A percentile compares a stretch with the other conserved stretches of the same genome.
Conservation (phyloP, 805 yeast genomes). For the Candida vartiovaarae region DNA sequence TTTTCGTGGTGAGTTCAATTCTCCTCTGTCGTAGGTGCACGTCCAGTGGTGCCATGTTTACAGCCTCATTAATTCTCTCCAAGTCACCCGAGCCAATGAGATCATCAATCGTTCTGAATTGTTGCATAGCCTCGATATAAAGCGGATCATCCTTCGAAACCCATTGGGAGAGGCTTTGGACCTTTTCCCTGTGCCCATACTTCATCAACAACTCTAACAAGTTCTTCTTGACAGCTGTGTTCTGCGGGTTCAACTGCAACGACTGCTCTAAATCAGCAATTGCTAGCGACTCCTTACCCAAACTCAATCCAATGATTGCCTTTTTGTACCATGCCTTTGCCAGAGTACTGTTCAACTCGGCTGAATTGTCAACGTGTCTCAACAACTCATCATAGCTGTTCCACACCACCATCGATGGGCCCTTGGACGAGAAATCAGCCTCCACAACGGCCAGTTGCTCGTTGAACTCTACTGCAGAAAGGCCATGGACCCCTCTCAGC, state of each 20-base stretch:
- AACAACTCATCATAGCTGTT: conserved; percentile 15
- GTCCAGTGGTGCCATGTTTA: conserved; percentile 39
- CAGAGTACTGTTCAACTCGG: conserved; percentile 14
- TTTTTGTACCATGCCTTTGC: conserved; percentile 48
- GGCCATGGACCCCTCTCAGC: background rate
- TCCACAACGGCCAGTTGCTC: conserved; percentile 13
- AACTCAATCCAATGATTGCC: conserved; percentile 53
- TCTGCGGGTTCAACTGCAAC: conserved; percentile 32
- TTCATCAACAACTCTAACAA: conserved; percentile 43
- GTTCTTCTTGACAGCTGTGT: conserved; percentile 42
- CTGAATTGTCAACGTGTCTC: conserved; percentile 3
- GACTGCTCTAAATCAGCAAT: conserved; percentile 44
- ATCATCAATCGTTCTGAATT: conserved; percentile 13
- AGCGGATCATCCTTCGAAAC: conserved; percentile 8
- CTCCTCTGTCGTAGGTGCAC: conserved; percentile 26
- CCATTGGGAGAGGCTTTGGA: conserved; percentile 13
- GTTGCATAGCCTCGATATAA: conserved; percentile 10
- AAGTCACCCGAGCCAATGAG: conserved; percentile 24
- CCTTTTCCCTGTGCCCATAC: conserved; percentile 41
- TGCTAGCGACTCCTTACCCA: conserved; percentile 49
- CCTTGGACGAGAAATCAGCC: conserved; percentile 8
- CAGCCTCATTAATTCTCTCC: conserved; percentile 27
- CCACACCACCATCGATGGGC: conserved; percentile 18
- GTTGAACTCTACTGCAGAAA: conserved; percentile 6
- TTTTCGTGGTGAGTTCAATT: conserved; percentile 25